Percentiles rank a stretch among this genome's conserved stretches.
Evolutionary conservation across 2,329 filamentous ascomycete genomes (phyloP).

Genomic region (Zalaria sp.): DNA sequence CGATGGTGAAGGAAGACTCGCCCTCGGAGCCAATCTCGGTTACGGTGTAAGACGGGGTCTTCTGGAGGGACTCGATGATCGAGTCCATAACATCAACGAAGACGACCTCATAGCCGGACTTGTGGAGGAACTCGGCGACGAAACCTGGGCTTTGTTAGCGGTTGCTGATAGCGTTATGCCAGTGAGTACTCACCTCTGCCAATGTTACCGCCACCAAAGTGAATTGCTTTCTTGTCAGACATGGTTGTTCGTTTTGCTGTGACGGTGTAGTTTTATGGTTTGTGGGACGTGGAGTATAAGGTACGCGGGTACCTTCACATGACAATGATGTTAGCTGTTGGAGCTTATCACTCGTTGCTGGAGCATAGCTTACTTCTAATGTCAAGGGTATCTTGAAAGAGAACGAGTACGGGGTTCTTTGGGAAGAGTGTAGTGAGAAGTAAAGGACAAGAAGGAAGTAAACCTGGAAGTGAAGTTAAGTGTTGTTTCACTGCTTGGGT

Average conservation of each 20-base stretch:
- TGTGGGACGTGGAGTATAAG: no score
- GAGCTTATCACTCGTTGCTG: no score
- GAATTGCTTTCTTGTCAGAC: constrained; percentile 33
- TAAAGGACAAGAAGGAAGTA: no score
- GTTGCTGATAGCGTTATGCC: background rate
- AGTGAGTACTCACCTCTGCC: constrained; percentile 25
- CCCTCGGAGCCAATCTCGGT: constrained; percentile 83
- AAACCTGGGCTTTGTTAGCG: constrained; percentile 39
- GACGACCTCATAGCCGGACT: constrained; percentile 89
- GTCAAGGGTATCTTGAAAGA: no score
- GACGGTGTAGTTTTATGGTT: no score
- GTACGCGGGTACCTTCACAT: no score
- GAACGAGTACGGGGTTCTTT: no score
- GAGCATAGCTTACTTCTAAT: no score
- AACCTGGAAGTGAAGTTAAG: no score
- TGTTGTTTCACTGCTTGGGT: no score
- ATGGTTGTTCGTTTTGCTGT: constrained; percentile 1
- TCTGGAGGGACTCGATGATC: constrained; percentile 68
- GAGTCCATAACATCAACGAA: constrained; percentile 87
- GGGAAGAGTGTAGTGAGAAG: no score
- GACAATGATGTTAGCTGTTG: no score
- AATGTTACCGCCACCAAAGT: constrained; percentile 41
- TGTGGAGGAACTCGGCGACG: constrained; percentile 82
- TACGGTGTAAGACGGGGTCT: constrained; percentile 67
- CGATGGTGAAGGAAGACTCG: constrained; percentile 67